A percentile compares a stretch with the other conserved stretches of the same genome.
Conservation (phyloP, 768 basidiomycete genomes). For the Suillus weaverae region DNA sequence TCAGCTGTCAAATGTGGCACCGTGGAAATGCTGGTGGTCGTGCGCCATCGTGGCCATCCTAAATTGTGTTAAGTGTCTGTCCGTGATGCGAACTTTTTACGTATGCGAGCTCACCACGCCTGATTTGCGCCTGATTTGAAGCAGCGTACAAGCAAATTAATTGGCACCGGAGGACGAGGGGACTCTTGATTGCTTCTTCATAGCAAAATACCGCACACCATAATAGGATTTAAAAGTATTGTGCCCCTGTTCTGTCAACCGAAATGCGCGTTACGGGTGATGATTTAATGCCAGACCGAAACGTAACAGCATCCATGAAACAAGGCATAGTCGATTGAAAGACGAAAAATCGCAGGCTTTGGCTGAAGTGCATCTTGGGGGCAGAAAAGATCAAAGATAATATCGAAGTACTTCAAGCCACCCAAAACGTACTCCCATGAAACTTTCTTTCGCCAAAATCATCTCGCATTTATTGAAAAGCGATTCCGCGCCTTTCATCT, state of each 20-base stretch:
- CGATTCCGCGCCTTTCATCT: conserved; percentile 3
- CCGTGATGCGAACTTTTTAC: conserved; percentile 1
- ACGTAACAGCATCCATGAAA: neutral
- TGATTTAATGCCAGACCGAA: neutral
- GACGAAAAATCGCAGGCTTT: neutral
- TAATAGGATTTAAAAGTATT: neutral
- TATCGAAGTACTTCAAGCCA: neutral
- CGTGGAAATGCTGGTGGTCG: neutral
- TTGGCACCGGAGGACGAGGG: neutral
- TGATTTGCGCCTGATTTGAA: conserved; percentile 3
- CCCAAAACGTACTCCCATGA: neutral
- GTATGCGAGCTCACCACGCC: neutral
- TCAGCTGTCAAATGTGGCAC: neutral
- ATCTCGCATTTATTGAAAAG: neutral
- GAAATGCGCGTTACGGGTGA: neutral
- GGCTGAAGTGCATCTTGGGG: neutral
- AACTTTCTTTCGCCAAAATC: neutral
- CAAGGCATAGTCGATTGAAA: neutral
- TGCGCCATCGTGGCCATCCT: conserved; percentile 3
- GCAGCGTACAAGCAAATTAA: conserved; percentile 1
- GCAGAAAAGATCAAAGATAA: neutral
- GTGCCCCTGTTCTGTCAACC: neutral
- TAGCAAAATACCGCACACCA: conserved; percentile 1
- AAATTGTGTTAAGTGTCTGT: neutral
- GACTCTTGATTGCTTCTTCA: neutral